These are phyloP conservation scores for Colletotrichum australisinense DNA, from an alignment of 2,329 filamentous ascomycete species.

Conservation along the genomic window DNA sequence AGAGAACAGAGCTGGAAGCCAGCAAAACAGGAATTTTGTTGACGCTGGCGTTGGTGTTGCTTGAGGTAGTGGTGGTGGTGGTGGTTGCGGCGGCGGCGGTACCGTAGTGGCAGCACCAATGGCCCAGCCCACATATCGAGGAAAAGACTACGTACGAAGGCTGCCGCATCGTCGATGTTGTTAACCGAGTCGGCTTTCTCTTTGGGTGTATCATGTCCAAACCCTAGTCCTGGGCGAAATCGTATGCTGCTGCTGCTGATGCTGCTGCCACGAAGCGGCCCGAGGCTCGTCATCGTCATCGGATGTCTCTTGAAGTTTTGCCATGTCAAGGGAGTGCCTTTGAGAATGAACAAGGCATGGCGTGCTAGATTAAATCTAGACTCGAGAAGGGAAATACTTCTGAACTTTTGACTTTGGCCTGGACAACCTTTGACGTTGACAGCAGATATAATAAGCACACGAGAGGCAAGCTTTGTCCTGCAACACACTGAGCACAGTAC, in stretches of 20 bases:
- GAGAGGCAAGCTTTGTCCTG: constrained; percentile 19
- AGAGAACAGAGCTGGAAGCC: background rate
- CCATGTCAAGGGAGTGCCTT: background rate
- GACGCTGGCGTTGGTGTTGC: constrained; percentile 13
- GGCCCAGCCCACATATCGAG: background rate
- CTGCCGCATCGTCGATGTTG: constrained; percentile 16
- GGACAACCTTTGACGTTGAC: background rate
- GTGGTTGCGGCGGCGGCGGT: background rate
- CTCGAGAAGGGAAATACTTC: background rate
- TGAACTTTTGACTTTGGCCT: constrained; percentile 14
- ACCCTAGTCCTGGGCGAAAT: background rate
- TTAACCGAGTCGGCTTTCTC: background rate
- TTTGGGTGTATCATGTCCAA: background rate
- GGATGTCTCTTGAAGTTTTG: constrained; percentile 5
- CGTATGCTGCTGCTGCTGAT: background rate
- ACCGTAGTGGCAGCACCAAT: background rate
- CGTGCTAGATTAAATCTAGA: background rate
- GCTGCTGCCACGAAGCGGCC: background rate
- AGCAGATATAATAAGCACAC: constrained; percentile 13
- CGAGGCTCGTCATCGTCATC: background rate
- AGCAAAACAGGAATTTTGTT: constrained; percentile 19
- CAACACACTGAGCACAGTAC: background rate
- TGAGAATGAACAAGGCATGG: constrained; percentile 14
- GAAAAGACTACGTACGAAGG: background rate
- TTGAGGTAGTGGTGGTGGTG: background rate